These are phyloP conservation scores for Claviceps humidiphila DNA, from an alignment of 2,329 filamentous ascomycete genomes.

Conservation along the genomic window DNA sequence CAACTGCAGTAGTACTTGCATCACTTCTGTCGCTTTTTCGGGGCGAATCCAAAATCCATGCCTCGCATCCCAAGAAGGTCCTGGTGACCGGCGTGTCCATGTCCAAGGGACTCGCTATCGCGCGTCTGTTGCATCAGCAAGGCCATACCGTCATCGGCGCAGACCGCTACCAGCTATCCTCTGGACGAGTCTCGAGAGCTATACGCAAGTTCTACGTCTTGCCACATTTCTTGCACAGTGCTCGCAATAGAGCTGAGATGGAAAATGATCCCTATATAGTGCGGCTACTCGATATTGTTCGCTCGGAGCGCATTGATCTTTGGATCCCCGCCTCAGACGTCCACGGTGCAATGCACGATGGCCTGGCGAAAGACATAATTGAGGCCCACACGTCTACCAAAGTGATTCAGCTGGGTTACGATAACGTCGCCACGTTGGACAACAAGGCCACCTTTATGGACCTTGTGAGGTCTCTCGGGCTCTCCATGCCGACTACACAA, in stretches of 20 bases:
- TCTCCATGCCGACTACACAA: conserved; percentile 40
- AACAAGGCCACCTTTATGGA: conserved; percentile 53
- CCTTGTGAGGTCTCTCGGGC: conserved; percentile 37
- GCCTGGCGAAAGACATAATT: conserved; percentile 46
- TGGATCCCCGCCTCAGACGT: conserved; percentile 68
- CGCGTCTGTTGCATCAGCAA: conserved; percentile 48
- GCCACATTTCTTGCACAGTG: conserved; percentile 14
- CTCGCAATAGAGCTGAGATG: neutral
- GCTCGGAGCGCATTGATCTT: conserved; percentile 47
- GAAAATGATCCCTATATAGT: conserved; percentile 37
- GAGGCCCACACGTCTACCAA: conserved; percentile 44
- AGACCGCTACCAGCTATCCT: conserved; percentile 42
- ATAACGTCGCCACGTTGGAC: conserved; percentile 44
- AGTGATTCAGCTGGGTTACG: conserved; percentile 48
- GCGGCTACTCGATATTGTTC: conserved; percentile 44
- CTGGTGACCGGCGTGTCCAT: conserved; percentile 63
- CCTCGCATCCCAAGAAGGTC: conserved; percentile 28
- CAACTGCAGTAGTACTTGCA: conserved; percentile 22
- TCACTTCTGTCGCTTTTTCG: neutral
- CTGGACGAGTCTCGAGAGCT: conserved; percentile 44
- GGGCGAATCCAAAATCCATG: conserved; percentile 5
- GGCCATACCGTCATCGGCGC: conserved; percentile 62
- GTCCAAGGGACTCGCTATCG: conserved; percentile 54
- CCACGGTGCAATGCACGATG: conserved; percentile 52
- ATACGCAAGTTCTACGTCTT: conserved; percentile 40